Evolutionary conservation across 192 early-diverging fungal genomes (phyloP).

Genomic region (Kappamyces sp.): DNA sequence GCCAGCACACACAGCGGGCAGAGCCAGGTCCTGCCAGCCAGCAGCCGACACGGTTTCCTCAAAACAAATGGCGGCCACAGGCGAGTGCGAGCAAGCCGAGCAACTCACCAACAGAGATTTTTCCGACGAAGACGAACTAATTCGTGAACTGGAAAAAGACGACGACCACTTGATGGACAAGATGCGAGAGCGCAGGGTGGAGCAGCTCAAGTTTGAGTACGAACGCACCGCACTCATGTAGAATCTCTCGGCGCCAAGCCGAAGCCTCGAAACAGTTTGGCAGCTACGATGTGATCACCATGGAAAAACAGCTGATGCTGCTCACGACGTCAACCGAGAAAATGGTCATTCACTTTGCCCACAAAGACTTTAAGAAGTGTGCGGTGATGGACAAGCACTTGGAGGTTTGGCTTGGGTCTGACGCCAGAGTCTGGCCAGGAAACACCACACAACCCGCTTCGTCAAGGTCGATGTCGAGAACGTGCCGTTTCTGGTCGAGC

Average conservation of each 20-base stretch:
- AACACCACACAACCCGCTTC: slow-evolving; percentile 83
- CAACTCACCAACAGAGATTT: too few species aligned
- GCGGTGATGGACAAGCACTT: slow-evolving; percentile 90
- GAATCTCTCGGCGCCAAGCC: slow-evolving; percentile 56
- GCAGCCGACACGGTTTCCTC: too few species aligned
- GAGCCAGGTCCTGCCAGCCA: too few species aligned
- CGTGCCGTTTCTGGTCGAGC: slow-evolving; percentile 86
- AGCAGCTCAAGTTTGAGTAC: slow-evolving; percentile 80
- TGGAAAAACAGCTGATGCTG: slow-evolving; percentile 80
- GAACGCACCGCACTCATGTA: slow-evolving; percentile 39
- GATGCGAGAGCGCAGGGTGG: slow-evolving; percentile 77
- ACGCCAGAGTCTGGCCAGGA: slow-evolving; percentile 53
- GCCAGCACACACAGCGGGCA: too few species aligned
- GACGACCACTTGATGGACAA: slow-evolving; percentile 62
- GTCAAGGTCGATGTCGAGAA: slow-evolving; percentile 81
- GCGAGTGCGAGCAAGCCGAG: too few species aligned
- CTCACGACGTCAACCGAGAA: slow-evolving; percentile 64
- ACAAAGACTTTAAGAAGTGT: slow-evolving; percentile 90
- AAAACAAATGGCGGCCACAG: too few species aligned
- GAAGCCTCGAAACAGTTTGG: slow-evolving; percentile 61
- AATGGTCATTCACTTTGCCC: slow-evolving; percentile 81
- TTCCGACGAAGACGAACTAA: slow-evolving; percentile 64
- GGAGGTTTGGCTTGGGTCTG: slow-evolving; percentile 34
- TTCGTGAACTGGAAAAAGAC: slow-evolving; percentile 82
- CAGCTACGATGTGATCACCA: slow-evolving; percentile 62